A percentile compares a stretch with the other conserved stretches of the same genome.
phyloP scores from a whole-genome alignment of 2,329 filamentous ascomycete genomes.

The Ophiostoma perfectum region DNA sequence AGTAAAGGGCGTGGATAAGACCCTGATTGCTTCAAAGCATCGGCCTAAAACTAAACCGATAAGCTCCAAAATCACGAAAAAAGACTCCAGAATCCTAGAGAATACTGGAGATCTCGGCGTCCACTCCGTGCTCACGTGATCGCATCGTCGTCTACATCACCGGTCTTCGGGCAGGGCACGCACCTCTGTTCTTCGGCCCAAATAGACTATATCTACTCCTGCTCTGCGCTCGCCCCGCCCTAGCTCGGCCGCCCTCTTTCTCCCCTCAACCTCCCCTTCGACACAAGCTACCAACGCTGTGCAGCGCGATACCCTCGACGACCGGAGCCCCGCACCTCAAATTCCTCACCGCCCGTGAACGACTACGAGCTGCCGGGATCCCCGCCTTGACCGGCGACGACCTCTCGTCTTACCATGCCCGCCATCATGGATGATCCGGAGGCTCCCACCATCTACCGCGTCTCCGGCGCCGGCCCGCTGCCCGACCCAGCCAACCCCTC shows the following conservation, averaged over 20 bases:
- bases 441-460: constrained; percentile 63
- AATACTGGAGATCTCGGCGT: background rate
- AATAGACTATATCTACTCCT: background rate
- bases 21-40: background rate
- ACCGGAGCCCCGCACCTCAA: background rate
- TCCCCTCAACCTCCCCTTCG: background rate
- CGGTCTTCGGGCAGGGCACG: background rate
- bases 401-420: constrained; percentile 51
- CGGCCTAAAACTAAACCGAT: background rate
- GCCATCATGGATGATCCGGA: constrained; percentile 74
- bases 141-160: background rate
- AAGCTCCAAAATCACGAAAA: background rate
- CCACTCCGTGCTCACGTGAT: constrained; percentile 10
- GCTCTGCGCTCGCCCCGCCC: background rate
- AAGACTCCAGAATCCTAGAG: background rate
- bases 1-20: constrained; percentile 6
- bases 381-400: constrained; percentile 11
- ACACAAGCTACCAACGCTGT: background rate
- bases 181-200: background rate
- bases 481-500: constrained; percentile 56
- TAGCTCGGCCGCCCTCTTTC: background rate
- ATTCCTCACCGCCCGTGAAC: constrained; percentile 5
- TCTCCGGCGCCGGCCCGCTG: constrained; percentile 61
- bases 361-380: constrained; percentile 1
- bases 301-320: background rate